Evolutionary conservation across 148 eudicot species (phyloP), one percentile per base, ranked within the genome.

Genomic region (Mesembryanthemum crystallinum): DNA sequence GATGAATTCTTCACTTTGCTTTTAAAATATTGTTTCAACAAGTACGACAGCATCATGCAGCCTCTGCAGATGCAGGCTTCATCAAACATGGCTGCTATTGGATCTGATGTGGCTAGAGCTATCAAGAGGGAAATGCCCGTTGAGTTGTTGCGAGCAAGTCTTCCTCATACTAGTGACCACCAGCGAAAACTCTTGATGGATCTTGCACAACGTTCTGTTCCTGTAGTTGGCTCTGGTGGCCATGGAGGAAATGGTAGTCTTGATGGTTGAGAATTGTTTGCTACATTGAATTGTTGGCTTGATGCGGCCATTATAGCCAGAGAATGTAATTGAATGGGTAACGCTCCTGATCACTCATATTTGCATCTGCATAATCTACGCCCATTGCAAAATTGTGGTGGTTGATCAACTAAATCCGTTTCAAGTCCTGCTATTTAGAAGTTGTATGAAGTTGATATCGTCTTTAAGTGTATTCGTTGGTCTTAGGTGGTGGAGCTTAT

Each of bases 71-170:
- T 84, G 59, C 94, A 84, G 78, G 77, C 78, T 63, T 83, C 71
- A 57, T 71, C 87, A 21, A 83, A 77, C 77, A 69, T 81, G 47
- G 87, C 85, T 23, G 75, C 73, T 28, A 73, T 81, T 69, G 79
- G 81, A 66, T 62, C 91, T 20, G 95, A 89, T 77, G 85, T 89
- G 24, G 88, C 91, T 8, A 78, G 79, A 57, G 95, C 93, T 73
- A 85, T 92, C 20, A 89, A 85, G 77, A 82, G 85, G 49, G 98
- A 94, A 81, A 94, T 94, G 98, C 98, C 98, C 15, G 92, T 90
- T 47, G 98, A 94, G 79, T 92, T 94, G 71, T 83, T 92, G 51
- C 88, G 91, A 54, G 92, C 97, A 67, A 90, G 97, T 84, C 91
- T 94, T 77, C 96, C 98, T 20, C 98, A 94, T 80, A 94, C 97